A percentile compares a stretch with the other conserved stretches of the same genome.
Evolutionary conservation across 164 flowering plant genomes (phyloP).

Genomic region (Protea cynaroides): DNA sequence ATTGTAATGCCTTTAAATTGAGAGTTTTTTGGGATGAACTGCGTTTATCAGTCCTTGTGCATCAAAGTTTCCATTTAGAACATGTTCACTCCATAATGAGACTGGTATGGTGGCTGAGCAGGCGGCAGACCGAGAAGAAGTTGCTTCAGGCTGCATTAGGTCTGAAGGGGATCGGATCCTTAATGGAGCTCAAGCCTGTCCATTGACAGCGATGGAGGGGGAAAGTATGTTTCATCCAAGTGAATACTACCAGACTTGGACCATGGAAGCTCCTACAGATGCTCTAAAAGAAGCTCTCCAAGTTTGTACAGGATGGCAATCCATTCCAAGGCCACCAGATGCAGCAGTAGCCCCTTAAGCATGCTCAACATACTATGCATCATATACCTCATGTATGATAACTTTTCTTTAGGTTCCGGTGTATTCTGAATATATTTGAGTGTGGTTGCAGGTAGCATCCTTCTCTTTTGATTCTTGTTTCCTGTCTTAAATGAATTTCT

Average conservation of each 20-base stretch:
- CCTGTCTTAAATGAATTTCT: background rate
- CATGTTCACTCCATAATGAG: background rate
- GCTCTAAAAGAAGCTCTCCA: constrained; percentile 24
- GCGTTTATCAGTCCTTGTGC: background rate
- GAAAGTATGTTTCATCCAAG: constrained; percentile 28
- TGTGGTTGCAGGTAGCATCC: no score
- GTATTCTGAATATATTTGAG: no score
- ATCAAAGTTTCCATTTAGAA: background rate
- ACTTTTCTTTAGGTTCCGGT: no score
- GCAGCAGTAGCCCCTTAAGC: background rate
- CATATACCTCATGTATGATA: no score
- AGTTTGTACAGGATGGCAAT: constrained; percentile 37
- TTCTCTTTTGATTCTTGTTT: background rate
- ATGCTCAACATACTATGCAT: background rate
- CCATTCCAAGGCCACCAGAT: constrained; percentile 25
- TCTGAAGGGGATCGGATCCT: constrained; percentile 38
- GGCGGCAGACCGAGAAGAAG: constrained; percentile 36
- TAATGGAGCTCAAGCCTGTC: constrained; percentile 27
- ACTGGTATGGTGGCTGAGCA: constrained; percentile 6
- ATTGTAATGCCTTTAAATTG: no score
- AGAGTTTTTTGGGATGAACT: background rate
- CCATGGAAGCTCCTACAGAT: constrained; percentile 29
- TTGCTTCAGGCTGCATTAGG: constrained; percentile 24
- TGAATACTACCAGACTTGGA: constrained; percentile 32
- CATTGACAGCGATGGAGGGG: constrained; percentile 4